Evolutionary conservation across 1,139 yeast genomes (phyloP).

Genomic region (Kodamaea derodonti): DNA sequence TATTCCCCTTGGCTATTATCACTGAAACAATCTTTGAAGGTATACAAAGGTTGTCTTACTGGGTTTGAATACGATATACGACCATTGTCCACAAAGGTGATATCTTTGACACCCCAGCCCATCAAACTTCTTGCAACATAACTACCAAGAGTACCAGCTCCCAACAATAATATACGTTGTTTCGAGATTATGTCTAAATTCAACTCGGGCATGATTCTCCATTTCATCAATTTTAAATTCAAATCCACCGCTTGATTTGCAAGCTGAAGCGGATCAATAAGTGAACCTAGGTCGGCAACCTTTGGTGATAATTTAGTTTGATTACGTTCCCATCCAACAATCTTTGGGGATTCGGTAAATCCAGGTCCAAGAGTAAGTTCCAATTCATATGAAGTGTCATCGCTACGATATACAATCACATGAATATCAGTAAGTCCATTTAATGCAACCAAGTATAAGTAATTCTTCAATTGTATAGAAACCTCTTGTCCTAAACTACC

Average conservation of each 20-base stretch:
- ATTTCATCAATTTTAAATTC: constrained; percentile 88
- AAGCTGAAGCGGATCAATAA: constrained; percentile 74
- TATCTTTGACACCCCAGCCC: constrained; percentile 90
- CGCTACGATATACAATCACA: constrained; percentile 26
- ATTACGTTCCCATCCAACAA: constrained; percentile 85
- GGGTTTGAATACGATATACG: constrained; percentile 89
- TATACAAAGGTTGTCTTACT: constrained; percentile 85
- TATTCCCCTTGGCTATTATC: constrained; percentile 56
- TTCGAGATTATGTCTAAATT: constrained; percentile 60
- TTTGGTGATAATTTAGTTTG: constrained; percentile 77
- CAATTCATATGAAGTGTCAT: constrained; percentile 7
- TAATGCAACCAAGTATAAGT: constrained; percentile 50
- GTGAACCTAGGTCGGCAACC: constrained; percentile 71
- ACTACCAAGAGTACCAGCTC: constrained; percentile 95
- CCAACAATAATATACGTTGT: constrained; percentile 71
- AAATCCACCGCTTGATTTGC: constrained; percentile 92
- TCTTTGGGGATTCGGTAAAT: constrained; percentile 25
- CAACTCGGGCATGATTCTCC: constrained; percentile 87
- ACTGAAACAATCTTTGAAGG: constrained; percentile 67
- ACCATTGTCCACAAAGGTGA: constrained; percentile 89
- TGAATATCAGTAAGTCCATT: constrained; percentile 35
- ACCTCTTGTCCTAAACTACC: constrained; percentile 40
- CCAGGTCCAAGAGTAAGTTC: constrained; percentile 17
- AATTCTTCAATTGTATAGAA: constrained; percentile 65
- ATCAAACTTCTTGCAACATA: constrained; percentile 80